A percentile compares a stretch with the other conserved stretches of the same genome.
Evolutionary conservation across 495 filamentous ascomycete genomes (phyloP).

Genomic region (Podospora anserina): DNA sequence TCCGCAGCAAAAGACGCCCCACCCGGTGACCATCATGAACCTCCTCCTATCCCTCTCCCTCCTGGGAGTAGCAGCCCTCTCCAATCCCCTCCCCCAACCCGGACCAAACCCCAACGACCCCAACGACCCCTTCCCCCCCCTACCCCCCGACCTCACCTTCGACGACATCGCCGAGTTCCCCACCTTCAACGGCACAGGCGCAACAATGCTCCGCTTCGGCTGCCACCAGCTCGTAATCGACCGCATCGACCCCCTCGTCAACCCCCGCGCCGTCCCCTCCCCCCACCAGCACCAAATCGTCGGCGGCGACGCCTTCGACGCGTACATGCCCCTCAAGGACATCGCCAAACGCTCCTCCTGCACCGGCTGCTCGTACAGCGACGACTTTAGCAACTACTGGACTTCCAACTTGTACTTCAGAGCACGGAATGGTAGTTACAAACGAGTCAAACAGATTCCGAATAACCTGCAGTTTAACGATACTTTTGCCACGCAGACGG

Average conservation of each 20-base stretch:
- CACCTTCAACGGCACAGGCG: conserved; percentile 2
- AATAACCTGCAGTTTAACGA: conserved; percentile 6
- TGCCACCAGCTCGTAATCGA: conserved; percentile 8
- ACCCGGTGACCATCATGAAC: not conserved
- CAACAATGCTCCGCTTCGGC: conserved; percentile 6
- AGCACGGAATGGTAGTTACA: not conserved
- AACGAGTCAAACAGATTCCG: not conserved
- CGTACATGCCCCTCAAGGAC: conserved; percentile 1
- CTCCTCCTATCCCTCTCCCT: not conserved
- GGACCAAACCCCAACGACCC: not conserved
- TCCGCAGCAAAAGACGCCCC: not conserved
- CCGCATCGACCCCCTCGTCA: conserved; percentile 7
- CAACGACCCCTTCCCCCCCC: not conserved
- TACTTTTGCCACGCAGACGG: not conserved
- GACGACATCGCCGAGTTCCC: not conserved
- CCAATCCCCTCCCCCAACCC: not conserved
- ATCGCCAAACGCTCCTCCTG: not conserved
- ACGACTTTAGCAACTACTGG: conserved; percentile 8
- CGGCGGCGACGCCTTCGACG: conserved; percentile 4
- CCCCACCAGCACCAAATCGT: conserved; percentile 8
- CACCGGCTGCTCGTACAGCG: not conserved
- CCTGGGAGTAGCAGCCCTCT: not conserved
- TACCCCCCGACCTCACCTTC: not conserved
- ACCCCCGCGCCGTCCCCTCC: conserved; percentile 2
- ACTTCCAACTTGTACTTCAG: not conserved